Base-by-base conservation (phyloP, 1,139 yeast species). In the Nakaseomyces bracarensis region DNA sequence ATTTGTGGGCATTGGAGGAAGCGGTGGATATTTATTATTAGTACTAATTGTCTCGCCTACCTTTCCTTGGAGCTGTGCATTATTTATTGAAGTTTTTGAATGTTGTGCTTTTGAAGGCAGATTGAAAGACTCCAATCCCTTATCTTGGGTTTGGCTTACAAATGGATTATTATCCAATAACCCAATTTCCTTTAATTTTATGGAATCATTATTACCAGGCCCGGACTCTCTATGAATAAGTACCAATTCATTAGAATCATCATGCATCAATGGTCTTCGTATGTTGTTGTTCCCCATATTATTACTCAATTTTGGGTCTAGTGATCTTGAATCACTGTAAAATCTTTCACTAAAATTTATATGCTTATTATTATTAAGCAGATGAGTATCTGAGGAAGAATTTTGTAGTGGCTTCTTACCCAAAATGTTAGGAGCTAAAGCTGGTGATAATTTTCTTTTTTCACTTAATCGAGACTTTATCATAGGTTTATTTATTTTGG, bases 321-420 rank as follows among this genome's bases (percentile, higher is more conserved):
- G n/a, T n/a, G n/a, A n/a, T n/a, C n/a, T n/a, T n/a, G n/a, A n/a
- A n/a, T n/a, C n/a, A n/a, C n/a, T n/a, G n/a, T n/a, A n/a, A n/a
- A n/a, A n/a, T n/a, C n/a, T n/a, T n/a, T n/a, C n/a, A n/a, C n/a
- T n/a, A n/a, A n/a, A n/a, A n/a, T n/a, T n/a, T n/a, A n/a, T n/a
- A n/a, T n/a, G n/a, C n/a, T n/a, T n/a, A n/a, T n/a, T n/a, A n/a
- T n/a, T n/a, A n/a, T n/a, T n/a, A n/a, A n/a, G n/a, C n/a, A n/a
- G n/a, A n/a, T n/a, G n/a, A n/a, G n/a, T n/a, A n/a, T n/a, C n/a
- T n/a, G n/a, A n/a, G n/a, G n/a, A n/a, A 16, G 21, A 1, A 16
- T 30, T 30, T 13, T 21, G 20, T 13, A 37, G 13, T 3, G 55
- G 54, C 0, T 54, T 41, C 25, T 45, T 51, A 3, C 54, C 58